Evolutionary conservation across 208 protist species (phyloP), one percentile per base, ranked within the genome.

Genomic region (Leishmania martiniquensis): DNA sequence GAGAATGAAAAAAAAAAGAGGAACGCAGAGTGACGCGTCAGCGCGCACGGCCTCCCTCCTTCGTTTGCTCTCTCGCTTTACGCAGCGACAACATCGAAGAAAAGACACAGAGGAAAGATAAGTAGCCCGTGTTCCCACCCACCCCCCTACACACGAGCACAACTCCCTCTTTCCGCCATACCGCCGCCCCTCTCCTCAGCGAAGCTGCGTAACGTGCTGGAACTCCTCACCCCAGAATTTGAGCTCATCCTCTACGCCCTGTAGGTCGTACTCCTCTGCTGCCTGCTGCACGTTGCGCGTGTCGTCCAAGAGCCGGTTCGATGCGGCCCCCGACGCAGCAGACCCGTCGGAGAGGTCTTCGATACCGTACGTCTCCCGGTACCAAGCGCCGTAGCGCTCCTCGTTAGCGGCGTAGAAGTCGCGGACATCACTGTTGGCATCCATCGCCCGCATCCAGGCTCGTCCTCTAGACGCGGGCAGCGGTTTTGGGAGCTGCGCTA

Each of bases 381-480:
- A 96, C 93, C 93, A 96, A 60, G 83, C 83, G 62, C 92, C 87
- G 78, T 96, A 96, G 15, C 85, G 80, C 76, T 92, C 90, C 42
- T 82, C 84, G 72, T 89, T 81, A 1, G 88, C 79, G 4, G 78
- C 89, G 79, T 90, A 92, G 59, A 87, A 86, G 49, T 90, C 78
- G 45, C 81, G 73, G 20, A 96, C 88, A 62, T 93, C 93, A 39
- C 68, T 75, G 74, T 96, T 93, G 1, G 83, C 81, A 22, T 88
- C 82, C 80, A 89, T 89, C 15, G 90, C 89, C 25, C 88, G 79
- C 76, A 83, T 84, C 90, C 91, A 95, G 15, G 77, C 71, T 2
- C 80, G 85, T 1, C 89, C 84, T 51, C 72, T 77, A 6, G 77
- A 42, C 17, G 81, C 73, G 12, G 78, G 82, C 44, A 76, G 57